Evolutionary conservation across 345 rosid genomes (phyloP), one percentile per base, ranked within the genome.

Genomic region (Brassica carinata): DNA sequence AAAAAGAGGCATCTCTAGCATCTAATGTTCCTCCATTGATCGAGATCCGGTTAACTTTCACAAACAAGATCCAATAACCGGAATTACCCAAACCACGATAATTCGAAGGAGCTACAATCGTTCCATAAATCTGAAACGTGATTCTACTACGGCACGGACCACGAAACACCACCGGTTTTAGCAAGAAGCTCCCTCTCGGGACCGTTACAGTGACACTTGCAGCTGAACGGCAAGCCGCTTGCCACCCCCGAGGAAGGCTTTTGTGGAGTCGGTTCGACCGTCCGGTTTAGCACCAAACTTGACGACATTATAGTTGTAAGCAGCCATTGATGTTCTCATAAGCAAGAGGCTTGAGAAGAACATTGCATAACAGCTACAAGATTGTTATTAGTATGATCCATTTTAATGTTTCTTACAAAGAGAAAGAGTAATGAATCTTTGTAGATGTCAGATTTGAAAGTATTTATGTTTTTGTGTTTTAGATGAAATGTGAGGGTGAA

Each of bases 141-240:
- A 88, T 85, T 38, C 79, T 83, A 67, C 83, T 92, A 66, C 86
- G 88, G 81, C 93, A 88, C 0, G 97, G 91, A 26, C 97, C 97
- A 8, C 74, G 68, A 63, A 92, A 87, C 64, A 29, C 84, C 64
- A 84, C 83, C 5, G 82, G 76, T 48, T 81, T 79, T 0, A 89
- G 48, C 73, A 80, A 33, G 74, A 72, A 92, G 48, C 78, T 84
- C 7, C 97, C 94, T 34, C 8, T 77, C 0, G 97, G 93, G 0
- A 89, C 84, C 33, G 83, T 79, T 2, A 92, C 26, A 0, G 81
- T 84, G 0, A 87, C 80, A 0, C 84, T 67, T 13, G 15, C 10
- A 11, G 69, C 75, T 7, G 92, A 86, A 13, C 77, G 73, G 38
- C 97, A 90, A 0, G 92, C 94, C 0, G 76, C 73, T 8, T 77